Conservation (phyloP, 192 early-diverging fungal genomes). For the Backusella sp. region DNA sequence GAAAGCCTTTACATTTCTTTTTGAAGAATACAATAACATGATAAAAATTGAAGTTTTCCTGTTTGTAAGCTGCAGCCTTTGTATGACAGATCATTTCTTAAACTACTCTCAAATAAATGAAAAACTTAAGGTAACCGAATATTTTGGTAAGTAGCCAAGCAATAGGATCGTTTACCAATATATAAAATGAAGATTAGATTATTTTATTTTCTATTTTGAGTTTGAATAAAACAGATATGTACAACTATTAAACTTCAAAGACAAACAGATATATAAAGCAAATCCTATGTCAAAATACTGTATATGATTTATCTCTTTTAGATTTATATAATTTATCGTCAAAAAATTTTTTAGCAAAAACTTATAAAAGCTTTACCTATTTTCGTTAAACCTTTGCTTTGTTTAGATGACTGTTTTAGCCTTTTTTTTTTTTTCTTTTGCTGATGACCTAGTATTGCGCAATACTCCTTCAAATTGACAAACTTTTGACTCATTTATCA, state of each 20-base stretch:
- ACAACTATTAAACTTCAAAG: background rate
- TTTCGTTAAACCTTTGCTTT: too few species aligned
- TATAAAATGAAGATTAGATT: conserved; percentile 4
- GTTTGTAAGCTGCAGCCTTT: background rate
- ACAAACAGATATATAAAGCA: background rate
- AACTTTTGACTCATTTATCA: background rate
- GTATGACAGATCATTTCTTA: background rate
- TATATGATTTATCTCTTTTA: background rate
- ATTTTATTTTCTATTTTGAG: background rate
- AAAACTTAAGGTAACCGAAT: background rate
- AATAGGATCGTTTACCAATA: background rate
- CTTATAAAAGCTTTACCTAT: background rate
- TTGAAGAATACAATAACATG: too few species aligned
- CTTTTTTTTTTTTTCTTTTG: background rate
- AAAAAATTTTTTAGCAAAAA: too few species aligned
- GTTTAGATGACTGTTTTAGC: too few species aligned
- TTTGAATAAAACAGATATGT: background rate
- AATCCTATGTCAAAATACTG: background rate
- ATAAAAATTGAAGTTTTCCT: too few species aligned
- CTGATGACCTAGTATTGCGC: background rate
- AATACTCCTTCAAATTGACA: background rate
- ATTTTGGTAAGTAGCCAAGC: background rate
- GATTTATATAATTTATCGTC: too few species aligned
- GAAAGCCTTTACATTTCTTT: too few species aligned
- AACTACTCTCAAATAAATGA: background rate